A percentile compares a stretch with the other conserved stretches of the same genome.
phyloP scores from a whole-genome alignment of 371 early-diverging fungal species.

The Ordospora colligata region DNA sequence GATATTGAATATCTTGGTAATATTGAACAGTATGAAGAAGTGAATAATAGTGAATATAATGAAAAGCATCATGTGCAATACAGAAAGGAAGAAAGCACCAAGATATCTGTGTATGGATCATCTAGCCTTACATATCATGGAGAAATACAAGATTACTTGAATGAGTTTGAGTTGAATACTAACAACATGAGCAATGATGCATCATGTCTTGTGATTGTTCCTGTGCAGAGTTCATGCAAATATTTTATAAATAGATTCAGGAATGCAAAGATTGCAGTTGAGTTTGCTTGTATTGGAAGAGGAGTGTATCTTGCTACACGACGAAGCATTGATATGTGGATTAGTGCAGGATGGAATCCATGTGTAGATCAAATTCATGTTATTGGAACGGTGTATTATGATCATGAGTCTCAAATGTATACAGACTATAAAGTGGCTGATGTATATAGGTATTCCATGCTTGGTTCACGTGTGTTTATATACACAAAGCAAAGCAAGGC shows the following conservation, averaged over 20 bases:
- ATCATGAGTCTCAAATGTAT: background rate
- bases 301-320: background rate
- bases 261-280: background rate
- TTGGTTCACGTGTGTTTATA: background rate
- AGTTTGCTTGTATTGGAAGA: background rate
- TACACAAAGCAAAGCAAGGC: background rate
- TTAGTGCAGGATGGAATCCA: background rate
- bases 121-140: background rate
- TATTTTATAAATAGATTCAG: background rate
- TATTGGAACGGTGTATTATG: background rate
- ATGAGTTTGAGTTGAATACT: background rate
- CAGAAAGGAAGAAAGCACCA: no score
- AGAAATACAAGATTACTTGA: background rate
- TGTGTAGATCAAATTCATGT: background rate
- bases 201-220: background rate
- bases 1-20: background rate
- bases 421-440: background rate
- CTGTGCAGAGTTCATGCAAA: background rate
- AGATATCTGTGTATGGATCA: background rate
- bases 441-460: background rate
- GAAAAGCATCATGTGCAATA: no score
- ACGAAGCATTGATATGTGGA: background rate
- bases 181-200: background rate
- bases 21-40: background rate
- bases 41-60: no score